These are phyloP conservation scores for Wickerhamomyces silvicola DNA, from an alignment of 805 yeast species.

Conservation along the genomic window DNA sequence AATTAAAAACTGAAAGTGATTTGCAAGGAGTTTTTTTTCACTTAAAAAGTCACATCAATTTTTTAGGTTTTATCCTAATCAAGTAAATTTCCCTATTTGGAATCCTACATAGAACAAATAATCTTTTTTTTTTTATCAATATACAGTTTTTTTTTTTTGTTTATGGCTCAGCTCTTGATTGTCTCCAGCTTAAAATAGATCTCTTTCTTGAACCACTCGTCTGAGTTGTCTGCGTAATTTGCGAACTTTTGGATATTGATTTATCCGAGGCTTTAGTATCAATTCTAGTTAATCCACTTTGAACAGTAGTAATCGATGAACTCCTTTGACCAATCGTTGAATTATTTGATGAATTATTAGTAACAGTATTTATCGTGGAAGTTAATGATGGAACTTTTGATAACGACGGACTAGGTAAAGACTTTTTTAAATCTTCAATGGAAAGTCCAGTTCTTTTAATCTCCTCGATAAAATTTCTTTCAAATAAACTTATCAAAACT, in stretches of 20 bases:
- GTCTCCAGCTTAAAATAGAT: conserved; percentile 29
- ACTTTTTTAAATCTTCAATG: conserved; percentile 19
- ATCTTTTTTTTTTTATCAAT: background rate
- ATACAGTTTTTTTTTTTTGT: background rate
- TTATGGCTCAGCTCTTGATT: conserved; percentile 17
- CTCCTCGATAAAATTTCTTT: conserved; percentile 62
- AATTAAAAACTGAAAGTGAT: background rate
- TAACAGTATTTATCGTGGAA: conserved; percentile 1
- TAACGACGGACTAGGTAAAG: conserved; percentile 12
- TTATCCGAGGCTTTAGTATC: conserved; percentile 24
- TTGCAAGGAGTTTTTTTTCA: too few species aligned
- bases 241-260: conserved; percentile 13
- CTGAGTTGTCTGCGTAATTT: conserved; percentile 9
- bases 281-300: conserved; percentile 16
- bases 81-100: too few species aligned
- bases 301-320: conserved; percentile 3
- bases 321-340: background rate
- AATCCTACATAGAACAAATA: too few species aligned
- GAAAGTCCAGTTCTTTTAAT: conserved; percentile 34
- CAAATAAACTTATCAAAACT: conserved; percentile 54
- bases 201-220: conserved; percentile 19
- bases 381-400: conserved; percentile 14
- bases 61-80: too few species aligned
- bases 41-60: too few species aligned
- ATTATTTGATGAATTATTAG: conserved; percentile 1